Conservation (phyloP, 345 rosid genomes). For the Bruguiera sexangula region DNA sequence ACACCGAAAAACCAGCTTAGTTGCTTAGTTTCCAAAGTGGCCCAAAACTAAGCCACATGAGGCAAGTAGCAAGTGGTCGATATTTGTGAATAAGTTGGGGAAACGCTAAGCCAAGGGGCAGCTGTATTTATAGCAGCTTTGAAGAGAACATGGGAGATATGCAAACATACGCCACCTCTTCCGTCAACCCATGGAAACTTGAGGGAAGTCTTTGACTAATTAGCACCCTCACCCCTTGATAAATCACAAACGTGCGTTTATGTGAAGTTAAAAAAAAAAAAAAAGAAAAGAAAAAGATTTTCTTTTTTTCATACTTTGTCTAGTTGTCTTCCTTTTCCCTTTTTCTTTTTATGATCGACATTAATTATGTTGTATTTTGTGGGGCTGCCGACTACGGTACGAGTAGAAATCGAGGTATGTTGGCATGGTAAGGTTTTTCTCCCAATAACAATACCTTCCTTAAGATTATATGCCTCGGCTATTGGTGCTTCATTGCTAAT, state of each 20-base stretch:
- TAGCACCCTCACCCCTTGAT: background rate
- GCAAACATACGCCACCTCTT: background rate
- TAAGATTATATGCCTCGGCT: background rate
- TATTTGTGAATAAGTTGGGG: conserved; percentile 4
- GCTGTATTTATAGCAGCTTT: conserved; percentile 31
- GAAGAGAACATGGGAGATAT: background rate
- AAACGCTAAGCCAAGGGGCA: background rate
- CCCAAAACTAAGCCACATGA: no score
- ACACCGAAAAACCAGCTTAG: background rate
- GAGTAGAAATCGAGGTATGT: background rate
- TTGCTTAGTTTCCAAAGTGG: no score
- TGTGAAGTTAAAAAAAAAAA: no score
- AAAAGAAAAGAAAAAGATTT: no score
- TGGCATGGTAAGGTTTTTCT: no score
- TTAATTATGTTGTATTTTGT: background rate
- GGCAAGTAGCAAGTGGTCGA: background rate
- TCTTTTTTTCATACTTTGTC: no score
- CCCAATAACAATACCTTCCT: no score
- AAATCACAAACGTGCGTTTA: background rate
- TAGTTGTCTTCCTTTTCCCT: background rate
- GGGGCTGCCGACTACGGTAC: conserved; percentile 24
- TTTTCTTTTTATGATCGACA: background rate
- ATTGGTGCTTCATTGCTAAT: background rate
- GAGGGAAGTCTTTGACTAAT: background rate
- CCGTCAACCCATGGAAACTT: no score